Percentiles rank a stretch among this genome's conserved stretches.
These are phyloP conservation scores for Scortechinia acanthostroma DNA, from an alignment of 2,329 filamentous ascomycete genomes.

Conservation along the genomic window DNA sequence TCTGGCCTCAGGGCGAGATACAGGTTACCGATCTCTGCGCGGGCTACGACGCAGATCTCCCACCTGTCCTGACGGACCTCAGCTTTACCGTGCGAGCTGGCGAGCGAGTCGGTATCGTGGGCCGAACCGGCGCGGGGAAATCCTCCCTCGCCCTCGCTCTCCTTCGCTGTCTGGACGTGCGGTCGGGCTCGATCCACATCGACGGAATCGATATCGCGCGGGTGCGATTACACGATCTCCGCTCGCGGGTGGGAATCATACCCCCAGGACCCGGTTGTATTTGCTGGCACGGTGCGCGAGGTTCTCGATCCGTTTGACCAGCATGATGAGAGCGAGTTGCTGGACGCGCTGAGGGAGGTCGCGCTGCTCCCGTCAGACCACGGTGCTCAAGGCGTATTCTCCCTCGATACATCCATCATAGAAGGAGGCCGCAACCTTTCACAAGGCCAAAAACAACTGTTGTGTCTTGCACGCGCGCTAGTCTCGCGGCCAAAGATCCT, in stretches of 20 bases:
- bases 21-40: slow-evolving; percentile 27
- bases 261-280: slow-evolving; percentile 62
- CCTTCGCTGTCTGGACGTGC: slow-evolving; percentile 46
- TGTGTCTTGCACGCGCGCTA: slow-evolving; percentile 35
- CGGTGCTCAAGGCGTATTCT: neutral
- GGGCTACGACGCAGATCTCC: slow-evolving; percentile 22
- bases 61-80: slow-evolving; percentile 25
- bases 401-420: slow-evolving; percentile 17
- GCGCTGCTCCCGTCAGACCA: slow-evolving; percentile 28
- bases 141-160: slow-evolving; percentile 59
- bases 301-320: slow-evolving; percentile 58
- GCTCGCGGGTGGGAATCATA: slow-evolving; percentile 56
- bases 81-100: slow-evolving; percentile 31
- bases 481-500: slow-evolving; percentile 30
- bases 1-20: slow-evolving; percentile 31
- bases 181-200: slow-evolving; percentile 30
- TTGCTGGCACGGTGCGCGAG: slow-evolving; percentile 54
- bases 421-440: slow-evolving; percentile 22
- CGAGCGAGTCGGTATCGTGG: slow-evolving; percentile 58
- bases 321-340: slow-evolving; percentile 52
- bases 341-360: slow-evolving; percentile 48
- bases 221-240: slow-evolving; percentile 51
- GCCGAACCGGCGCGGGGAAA: slow-evolving; percentile 60
- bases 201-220: slow-evolving; percentile 43
- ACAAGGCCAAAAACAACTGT: slow-evolving; percentile 38